These are phyloP conservation scores for Microcera coccophila DNA, from an alignment of 2,329 filamentous ascomycete genomes.

Conservation along the genomic window DNA sequence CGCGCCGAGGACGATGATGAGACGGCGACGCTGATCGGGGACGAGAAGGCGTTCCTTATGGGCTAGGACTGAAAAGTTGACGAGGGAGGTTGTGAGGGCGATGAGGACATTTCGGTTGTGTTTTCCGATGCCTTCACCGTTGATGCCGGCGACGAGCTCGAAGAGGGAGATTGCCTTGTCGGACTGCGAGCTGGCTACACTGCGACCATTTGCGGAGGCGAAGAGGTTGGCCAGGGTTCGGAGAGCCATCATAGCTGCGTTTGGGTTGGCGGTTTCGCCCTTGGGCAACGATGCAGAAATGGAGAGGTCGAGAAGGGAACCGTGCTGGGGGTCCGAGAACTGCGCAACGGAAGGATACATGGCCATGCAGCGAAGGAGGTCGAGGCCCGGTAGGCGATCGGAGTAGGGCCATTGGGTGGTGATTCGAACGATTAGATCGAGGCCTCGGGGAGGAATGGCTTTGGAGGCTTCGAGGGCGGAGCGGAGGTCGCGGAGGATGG, in stretches of 20 bases:
- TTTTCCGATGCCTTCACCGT: constrained; percentile 46
- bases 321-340: constrained; percentile 48
- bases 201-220: constrained; percentile 65
- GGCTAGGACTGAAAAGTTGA: constrained; percentile 80
- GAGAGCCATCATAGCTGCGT: constrained; percentile 83
- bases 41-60: constrained; percentile 40
- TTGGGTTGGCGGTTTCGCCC: constrained; percentile 59
- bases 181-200: constrained; percentile 55
- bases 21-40: constrained; percentile 32
- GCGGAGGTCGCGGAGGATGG: constrained; percentile 57
- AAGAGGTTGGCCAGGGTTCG: constrained; percentile 84
- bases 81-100: constrained; percentile 73
- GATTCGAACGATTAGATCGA: constrained; percentile 67
- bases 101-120: constrained; percentile 77
- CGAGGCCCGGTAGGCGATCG: constrained; percentile 77
- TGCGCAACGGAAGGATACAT: constrained; percentile 64
- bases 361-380: constrained; percentile 80
- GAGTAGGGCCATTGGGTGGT: constrained; percentile 75
- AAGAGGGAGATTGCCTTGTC: constrained; percentile 61
- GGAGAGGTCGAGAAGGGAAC: constrained; percentile 57
- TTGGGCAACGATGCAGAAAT: constrained; percentile 42
- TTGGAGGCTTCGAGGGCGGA: constrained; percentile 58
- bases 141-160: constrained; percentile 55
- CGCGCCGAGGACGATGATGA: constrained; percentile 59
- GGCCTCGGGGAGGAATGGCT: constrained; percentile 46